Base-by-base conservation (phyloP, 1,139 yeast genomes). In the Blastobotrys apis region DNA sequence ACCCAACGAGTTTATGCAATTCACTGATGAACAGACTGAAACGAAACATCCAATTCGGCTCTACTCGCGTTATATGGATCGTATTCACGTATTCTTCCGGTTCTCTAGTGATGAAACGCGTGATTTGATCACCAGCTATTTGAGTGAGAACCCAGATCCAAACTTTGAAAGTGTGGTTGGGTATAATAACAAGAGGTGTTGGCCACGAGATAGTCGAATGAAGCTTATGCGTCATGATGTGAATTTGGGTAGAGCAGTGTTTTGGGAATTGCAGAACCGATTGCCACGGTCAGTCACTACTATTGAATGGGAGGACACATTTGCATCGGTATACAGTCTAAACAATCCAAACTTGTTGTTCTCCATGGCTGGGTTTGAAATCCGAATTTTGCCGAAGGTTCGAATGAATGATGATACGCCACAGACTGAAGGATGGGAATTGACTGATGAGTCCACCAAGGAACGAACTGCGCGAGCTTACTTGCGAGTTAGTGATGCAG, bases 191-290 rank as follows among this genome's bases (percentile, higher is more conserved):
- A 86, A 84, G 54, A 80, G 80, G 43, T 88, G 97, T 60, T 94
- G 99, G 99, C 97, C 98, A 3, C 71, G 86, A 41, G 98, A 92
- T 61, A 70, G 81, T 15, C 74, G 97, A 50, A 92, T 94, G 98
- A 77, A 90, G 53, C 67, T 92, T 41, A 82, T 90, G 80, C 74
- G 97, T 39, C 84, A 81, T 51, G 98, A 94, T 67, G 97, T 92
- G 3, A 85, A 88, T 53, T 71, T 92, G 3, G 98, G 97, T 1
- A 73, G 94, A 47, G 97, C 98, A 1, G 84, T 81, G 0, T 87
- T 84, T 62, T 88, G 97, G 96, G 97, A 92, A 62, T 68, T 94
- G 34, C 73, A 81, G 34, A 80, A 83, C 22, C 74, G 97, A 33
- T 65, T 94, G 25, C 97, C 98, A 0, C 62, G 74, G 4, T 81